These are phyloP conservation scores for Ammopiptanthus mongolicus DNA, from an alignment of 306 rosid genomes.

Conservation along the genomic window DNA sequence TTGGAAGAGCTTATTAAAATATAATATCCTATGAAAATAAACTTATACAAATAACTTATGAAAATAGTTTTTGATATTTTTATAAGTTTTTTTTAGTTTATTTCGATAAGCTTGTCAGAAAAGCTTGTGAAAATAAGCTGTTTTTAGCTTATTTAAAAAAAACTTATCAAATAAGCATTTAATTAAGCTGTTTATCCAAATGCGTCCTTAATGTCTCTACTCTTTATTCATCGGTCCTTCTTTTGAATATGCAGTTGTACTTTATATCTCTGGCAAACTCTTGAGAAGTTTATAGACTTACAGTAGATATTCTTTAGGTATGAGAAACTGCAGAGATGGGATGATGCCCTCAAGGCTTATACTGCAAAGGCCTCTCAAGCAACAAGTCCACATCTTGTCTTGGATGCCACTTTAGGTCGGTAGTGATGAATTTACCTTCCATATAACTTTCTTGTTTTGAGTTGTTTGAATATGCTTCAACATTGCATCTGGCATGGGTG, in stretches of 20 bases:
- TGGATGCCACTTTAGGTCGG: conserved; percentile 89
- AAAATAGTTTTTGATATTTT: too few species aligned
- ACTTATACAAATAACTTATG: too few species aligned
- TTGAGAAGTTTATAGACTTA: conserved; percentile 9
- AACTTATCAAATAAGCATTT: too few species aligned
- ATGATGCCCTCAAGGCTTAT: conserved; percentile 97
- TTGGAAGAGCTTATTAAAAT: too few species aligned
- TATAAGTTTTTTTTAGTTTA: too few species aligned
- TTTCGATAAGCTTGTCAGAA: too few species aligned
- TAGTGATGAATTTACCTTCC: conserved; percentile 14
- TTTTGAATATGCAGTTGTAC: background rate
- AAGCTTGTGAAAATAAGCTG: too few species aligned
- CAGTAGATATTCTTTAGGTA: conserved; percentile 51
- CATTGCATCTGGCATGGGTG: background rate
- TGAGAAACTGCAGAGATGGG: conserved; percentile 99
- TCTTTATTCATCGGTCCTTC: background rate
- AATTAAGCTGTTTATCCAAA: too few species aligned
- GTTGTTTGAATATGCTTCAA: conserved; percentile 15
- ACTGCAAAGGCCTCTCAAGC: conserved; percentile 80
- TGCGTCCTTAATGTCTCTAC: background rate
- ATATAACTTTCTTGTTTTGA: background rate
- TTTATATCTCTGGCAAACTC: background rate
- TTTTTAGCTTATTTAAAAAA: too few species aligned
- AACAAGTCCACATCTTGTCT: conserved; percentile 59
- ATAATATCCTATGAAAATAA: too few species aligned